Base-by-base conservation (phyloP, 208 protist genomes). In the Leishmania gerbilli region DNA sequence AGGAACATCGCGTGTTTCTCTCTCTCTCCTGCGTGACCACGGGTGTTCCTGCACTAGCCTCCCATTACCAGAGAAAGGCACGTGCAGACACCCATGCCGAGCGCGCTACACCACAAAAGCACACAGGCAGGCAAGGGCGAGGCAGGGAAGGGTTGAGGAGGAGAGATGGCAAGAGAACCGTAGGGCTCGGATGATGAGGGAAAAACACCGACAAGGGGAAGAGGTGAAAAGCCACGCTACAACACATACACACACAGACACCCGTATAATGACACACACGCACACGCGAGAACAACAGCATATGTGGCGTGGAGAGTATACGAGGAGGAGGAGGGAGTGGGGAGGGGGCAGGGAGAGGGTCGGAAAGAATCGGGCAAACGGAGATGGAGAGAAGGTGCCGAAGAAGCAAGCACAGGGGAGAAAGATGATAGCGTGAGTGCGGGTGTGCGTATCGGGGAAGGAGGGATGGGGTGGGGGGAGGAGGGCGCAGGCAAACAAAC, bases 311-410 rank as follows among this genome's bases (percentile, higher is more conserved):
- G 13, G 19, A 7, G 19, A 49, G 34, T 11, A 45, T 2, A 49
- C 21, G 19, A 6, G 24, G 40, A 31, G 34, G 42, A 45, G 42
- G 5, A 45, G 42, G 42, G 42, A 45, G 42, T 4, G 42, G 42
- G 42, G 5, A 31, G 13, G 42, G 40, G 40, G 40, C 40, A 31
- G 21, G 8, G 37, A 75, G 17, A 58, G 56, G 78, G 40, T 27
- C 37, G 62, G 77, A 62, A 78, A 81, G 75, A 53, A 60, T 47
- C 84, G 68, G 82, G 47, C 49, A 81, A 37, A 74, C 60, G 83
- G 58, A 72, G 37, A 79, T 21, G 51, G 47, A 83, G 42, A 74
- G 62, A 75, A 7, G 79, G 65, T 77, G 80, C 65, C 11, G 42
- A 51, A 34, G 13, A 37, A 55, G 40, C 4, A 31, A 79, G 27